These are phyloP conservation scores for Darksidea phi DNA, from an alignment of 495 filamentous ascomycete species.

Conservation along the genomic window DNA sequence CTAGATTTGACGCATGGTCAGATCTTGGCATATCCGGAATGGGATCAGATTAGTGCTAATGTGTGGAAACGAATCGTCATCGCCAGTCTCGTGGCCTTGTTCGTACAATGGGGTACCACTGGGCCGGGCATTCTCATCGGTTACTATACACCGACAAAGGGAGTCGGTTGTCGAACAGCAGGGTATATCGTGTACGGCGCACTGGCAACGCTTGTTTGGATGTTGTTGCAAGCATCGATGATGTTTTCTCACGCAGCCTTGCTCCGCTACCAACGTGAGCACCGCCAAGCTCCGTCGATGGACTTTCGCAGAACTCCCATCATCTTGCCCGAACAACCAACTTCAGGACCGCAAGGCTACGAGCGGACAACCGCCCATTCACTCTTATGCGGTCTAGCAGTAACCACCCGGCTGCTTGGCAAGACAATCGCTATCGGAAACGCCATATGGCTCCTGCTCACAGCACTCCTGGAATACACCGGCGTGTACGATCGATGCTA, in stretches of 20 bases:
- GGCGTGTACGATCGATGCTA: conserved; percentile 31
- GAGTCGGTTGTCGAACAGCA: conserved; percentile 26
- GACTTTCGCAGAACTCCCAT: conserved; percentile 18
- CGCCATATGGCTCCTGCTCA: conserved; percentile 27
- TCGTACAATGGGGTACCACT: conserved; percentile 34
- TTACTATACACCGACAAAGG: conserved; percentile 32
- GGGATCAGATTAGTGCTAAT: conserved; percentile 21
- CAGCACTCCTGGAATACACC: conserved; percentile 27
- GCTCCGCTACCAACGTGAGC: conserved; percentile 30
- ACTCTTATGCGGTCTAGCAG: conserved; percentile 26
- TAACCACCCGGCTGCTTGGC: conserved; percentile 21
- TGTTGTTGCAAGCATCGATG: conserved; percentile 22
- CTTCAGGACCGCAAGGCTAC: conserved; percentile 9
- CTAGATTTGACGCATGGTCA: conserved; percentile 19
- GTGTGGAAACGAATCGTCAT: conserved; percentile 33
- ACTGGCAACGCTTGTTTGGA: conserved; percentile 25
- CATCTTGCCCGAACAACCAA: not conserved
- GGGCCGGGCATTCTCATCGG: conserved; percentile 30
- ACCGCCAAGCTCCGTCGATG: conserved; percentile 22
- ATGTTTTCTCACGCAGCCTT: conserved; percentile 33
- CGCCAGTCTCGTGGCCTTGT: conserved; percentile 19
- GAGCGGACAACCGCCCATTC: conserved; percentile 18
- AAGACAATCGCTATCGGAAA: conserved; percentile 29
- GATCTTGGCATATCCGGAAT: conserved; percentile 32
- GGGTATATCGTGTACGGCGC: conserved; percentile 29